Evolutionary conservation across 257 asterid genomes (phyloP), one percentile per base, ranked within the genome.

Genomic region (Salvia hispanica): DNA sequence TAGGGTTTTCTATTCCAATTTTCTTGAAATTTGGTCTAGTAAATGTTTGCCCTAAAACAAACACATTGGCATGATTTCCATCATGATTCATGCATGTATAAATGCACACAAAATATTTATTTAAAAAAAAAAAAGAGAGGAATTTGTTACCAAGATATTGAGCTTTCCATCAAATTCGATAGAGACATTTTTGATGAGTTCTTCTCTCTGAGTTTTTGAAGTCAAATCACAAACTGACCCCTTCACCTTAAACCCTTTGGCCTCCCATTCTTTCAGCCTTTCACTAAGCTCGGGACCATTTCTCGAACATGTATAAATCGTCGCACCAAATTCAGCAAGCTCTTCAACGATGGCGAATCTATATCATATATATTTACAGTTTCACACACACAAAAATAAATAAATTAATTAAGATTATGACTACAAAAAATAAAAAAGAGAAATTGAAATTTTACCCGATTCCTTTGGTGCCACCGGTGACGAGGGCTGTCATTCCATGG

Each of bases 291-390:
- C 88, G 0, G 10, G 34, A 61, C 75, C 71, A 62, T 80, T 84
- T 70, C 88, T 78, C 4, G 94, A 84, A 76, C 94, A 88, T 3
- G 89, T 88, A 21, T 88, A 83, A 3, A 86, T 71, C 7, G 56
- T 71, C 0, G 96, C 96, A 3, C 96, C 96, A 51, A 88, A 81
- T 62, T 78, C 85, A 0, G 85, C 86, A 4, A 88, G 86, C 79
- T 88, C 96, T 52, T 86, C 96, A 9, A 88, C 88, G 36, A 86
- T 74, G 39, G 93, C 91, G 65, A 74, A 60, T 14, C 96, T 85
- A 7, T 5, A 61, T 6, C 21, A 43, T 10, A 43, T 4, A 57
- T 33, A 5, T 34, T 0, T 34, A 5, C 13, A 62, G 11, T 46
- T 10, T 21, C 8, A 57, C 14, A 13, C 5, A 55, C 10, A 66